Base-by-base conservation (phyloP, 169 alveolate species). In the Plasmodium gallinaceum region DNA sequence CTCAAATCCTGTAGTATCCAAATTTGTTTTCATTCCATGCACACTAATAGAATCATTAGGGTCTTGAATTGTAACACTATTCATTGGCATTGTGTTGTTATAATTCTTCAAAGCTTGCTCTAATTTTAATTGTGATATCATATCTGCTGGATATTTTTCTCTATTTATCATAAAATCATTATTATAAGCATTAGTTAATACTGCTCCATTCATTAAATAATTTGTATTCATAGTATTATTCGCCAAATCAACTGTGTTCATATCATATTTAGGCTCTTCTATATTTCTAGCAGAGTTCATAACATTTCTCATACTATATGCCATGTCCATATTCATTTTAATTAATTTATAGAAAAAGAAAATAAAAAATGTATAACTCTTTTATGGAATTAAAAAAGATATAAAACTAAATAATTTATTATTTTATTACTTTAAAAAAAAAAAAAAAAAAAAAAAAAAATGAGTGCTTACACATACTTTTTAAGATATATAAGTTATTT, bases 201-300 rank as follows among this genome's bases (percentile, higher is more conserved):
- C 91, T 20, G 86, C 51, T 54, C 91, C 91, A 32, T 83, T 66
- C 91, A 83, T 83, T 58, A 83, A 57, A 48, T 83, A 69, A 61
- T 83, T 83, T 68, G 72, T 26, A 32, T 69, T 83, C 91, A 68
- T 83, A 57, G 68, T 83, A 14, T 9, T 62, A 32, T 83, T 57
- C 12, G 58, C 46, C 32, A 83, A 48, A 61, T 83, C 85, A 2
- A 32, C 43, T 68, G 91, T 43, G 64, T 42, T 69, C 68, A 58
- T 43, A 46, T 58, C 52, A 18, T 83, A 83, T 57, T 70, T 22
- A 4, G 66, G 76, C n/a, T 83, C 91, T 60, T 83, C 86, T n/a
- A 54, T 39, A 83, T 46, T 51, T n/a, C 91, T 57, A 62, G 91
- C 32, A 8, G 91, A 83, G 68, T 68, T 70, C 85, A 70, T 14